Conservation (phyloP, 352 stramenopile species). For the Phytophthora nicotianae region DNA sequence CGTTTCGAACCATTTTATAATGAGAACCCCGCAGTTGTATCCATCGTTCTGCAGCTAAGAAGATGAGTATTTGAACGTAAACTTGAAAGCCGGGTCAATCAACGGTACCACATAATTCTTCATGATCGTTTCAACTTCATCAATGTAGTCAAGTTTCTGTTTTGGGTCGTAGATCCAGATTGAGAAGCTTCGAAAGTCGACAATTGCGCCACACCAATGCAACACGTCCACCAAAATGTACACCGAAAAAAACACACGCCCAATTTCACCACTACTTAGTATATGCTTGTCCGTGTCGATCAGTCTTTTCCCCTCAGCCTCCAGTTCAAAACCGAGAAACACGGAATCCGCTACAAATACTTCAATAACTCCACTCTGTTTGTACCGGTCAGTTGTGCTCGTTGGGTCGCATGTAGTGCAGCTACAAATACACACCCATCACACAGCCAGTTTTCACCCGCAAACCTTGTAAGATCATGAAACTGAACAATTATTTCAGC, state of each 20-base stretch:
- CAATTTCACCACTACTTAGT: background rate
- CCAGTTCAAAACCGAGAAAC: background rate
- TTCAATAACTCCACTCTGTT: no score
- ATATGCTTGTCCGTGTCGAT: background rate
- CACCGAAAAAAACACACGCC: no score
- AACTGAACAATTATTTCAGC: no score
- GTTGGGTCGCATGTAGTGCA: no score
- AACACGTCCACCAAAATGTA: no score
- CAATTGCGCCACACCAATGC: background rate
- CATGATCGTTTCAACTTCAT: constrained; percentile 3
- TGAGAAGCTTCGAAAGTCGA: constrained; percentile 1
- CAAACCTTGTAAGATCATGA: no score
- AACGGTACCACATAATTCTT: background rate
- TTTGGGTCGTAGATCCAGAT: constrained; percentile 5
- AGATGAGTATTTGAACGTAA: background rate
- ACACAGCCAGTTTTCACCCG: no score
- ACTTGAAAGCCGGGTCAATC: background rate
- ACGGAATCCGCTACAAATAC: no score
- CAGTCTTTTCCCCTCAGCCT: background rate
- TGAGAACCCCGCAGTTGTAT: background rate
- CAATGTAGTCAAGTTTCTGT: background rate
- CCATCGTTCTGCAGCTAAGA: constrained; percentile 7
- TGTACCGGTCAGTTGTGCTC: no score
- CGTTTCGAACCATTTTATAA: background rate
- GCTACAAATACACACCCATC: no score